Conservation (phyloP, 306 rosid genomes). For the Cicer arietinum region DNA sequence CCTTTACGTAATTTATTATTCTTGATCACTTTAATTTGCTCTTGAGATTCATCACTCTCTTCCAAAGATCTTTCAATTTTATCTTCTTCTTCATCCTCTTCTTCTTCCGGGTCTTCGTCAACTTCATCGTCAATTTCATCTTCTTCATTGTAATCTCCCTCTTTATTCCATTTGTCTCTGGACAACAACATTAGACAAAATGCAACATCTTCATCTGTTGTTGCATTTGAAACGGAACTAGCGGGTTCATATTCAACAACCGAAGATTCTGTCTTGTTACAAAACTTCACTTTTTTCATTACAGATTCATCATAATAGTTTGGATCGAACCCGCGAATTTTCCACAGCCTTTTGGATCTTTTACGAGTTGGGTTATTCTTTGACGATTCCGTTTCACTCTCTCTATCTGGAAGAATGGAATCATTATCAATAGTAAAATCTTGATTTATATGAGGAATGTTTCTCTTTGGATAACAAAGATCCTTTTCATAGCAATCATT, state of each 20-base stretch:
- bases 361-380: constrained; percentile 65
- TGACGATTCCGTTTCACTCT: constrained; percentile 91
- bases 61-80: constrained; percentile 50
- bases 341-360: constrained; percentile 75
- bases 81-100: constrained; percentile 1
- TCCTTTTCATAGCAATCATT: constrained; percentile 49
- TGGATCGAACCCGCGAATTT: constrained; percentile 32
- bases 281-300: constrained; percentile 39
- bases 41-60: constrained; percentile 68
- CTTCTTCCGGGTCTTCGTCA: constrained; percentile 24
- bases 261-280: constrained; percentile 49
- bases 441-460: constrained; percentile 73
- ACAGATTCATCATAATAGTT: constrained; percentile 21
- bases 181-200: constrained; percentile 90
- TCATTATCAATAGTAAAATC: constrained; percentile 62
- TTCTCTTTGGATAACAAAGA: constrained; percentile 62
- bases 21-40: constrained; percentile 51
- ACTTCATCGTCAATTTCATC: constrained; percentile 9
- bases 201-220: constrained; percentile 84
- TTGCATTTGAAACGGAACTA: constrained; percentile 78
- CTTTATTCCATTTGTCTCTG: constrained; percentile 74
- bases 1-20: constrained; percentile 47
- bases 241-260: constrained; percentile 63
- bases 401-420: constrained; percentile 82
- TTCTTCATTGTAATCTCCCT: not conserved